These are phyloP conservation scores for Corinectria fuckeliana DNA, from an alignment of 2,329 filamentous ascomycete genomes.

Conservation along the genomic window DNA sequence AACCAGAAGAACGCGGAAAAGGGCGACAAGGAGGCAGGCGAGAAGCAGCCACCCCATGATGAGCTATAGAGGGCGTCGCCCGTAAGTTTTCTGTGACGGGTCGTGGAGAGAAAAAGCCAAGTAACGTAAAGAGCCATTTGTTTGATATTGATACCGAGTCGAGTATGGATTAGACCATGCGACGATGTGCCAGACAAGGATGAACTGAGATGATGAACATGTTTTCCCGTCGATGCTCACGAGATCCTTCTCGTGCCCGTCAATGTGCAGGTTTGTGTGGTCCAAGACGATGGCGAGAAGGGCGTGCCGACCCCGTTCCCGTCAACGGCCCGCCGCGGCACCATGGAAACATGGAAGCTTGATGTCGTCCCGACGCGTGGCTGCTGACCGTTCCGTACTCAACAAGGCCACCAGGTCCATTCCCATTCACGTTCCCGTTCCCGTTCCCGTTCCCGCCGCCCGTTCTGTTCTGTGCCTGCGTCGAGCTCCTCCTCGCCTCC, in stretches of 20 bases:
- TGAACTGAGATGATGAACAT: constrained; percentile 13
- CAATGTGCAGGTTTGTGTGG: background rate
- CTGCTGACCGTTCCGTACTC: background rate
- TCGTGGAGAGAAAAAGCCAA: constrained; percentile 20
- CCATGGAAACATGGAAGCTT: background rate
- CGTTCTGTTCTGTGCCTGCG: background rate
- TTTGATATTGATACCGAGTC: constrained; percentile 33
- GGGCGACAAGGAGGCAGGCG: constrained; percentile 10
- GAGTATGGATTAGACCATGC: constrained; percentile 30
- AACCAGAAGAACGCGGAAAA: constrained; percentile 24
- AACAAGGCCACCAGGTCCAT: background rate
- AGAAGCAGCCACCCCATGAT: constrained; percentile 41
- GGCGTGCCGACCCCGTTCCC: background rate
- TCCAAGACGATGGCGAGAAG: background rate
- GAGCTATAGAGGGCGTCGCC: constrained; percentile 42
- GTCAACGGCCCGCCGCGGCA: background rate
- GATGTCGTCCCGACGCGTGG: background rate
- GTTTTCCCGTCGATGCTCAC: background rate
- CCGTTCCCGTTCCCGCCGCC: background rate
- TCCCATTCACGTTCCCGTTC: background rate
- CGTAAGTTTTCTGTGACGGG: constrained; percentile 18
- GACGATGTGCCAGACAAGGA: constrained; percentile 7
- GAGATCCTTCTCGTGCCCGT: background rate
- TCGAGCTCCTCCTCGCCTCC: background rate
- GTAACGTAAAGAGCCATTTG: constrained; percentile 17